A percentile compares a stretch with the other conserved stretches of the same genome.
Evolutionary conservation across 352 stramenopile species (phyloP).

Genomic region (Blastocystis hominis): DNA sequence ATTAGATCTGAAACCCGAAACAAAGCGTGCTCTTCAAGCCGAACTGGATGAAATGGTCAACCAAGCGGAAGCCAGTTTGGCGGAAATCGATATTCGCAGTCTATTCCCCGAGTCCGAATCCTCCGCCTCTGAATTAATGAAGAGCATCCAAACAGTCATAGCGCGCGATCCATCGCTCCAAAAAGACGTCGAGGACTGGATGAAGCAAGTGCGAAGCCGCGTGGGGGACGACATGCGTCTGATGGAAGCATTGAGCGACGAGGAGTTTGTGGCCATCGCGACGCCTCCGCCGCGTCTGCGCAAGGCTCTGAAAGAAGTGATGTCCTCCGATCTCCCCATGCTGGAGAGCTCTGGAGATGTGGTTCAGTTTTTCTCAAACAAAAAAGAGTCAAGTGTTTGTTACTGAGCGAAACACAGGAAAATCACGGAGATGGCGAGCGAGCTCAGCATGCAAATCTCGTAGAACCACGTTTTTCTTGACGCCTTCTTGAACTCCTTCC

Average conservation of each 20-base stretch:
- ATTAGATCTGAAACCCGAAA: constrained; percentile 4
- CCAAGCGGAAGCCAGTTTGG: not conserved
- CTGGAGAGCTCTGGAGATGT: not conserved
- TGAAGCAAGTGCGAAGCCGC: not conserved
- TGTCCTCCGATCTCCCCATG: not conserved
- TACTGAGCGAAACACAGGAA: constrained; percentile 15
- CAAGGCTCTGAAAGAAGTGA: not conserved
- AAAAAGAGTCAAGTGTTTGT: not conserved
- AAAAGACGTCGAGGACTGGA: constrained; percentile 1
- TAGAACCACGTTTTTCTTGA: constrained; percentile 18
- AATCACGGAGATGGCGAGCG: not conserved
- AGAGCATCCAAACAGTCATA: not conserved
- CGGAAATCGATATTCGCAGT: not conserved
- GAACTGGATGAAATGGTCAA: not conserved
- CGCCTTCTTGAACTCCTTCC: constrained; percentile 44
- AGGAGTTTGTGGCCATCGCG: constrained; percentile 4
- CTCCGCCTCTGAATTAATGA: not conserved
- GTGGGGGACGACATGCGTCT: constrained; percentile 5
- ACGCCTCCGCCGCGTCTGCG: not conserved
- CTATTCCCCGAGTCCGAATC: not conserved
- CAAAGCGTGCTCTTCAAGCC: not conserved
- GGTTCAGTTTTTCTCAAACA: not conserved
- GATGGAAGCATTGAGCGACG: constrained; percentile 39
- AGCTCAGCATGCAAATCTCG: not conserved
- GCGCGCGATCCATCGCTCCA: not conserved